A percentile compares a stretch with the other conserved stretches of the same genome.
Conservation (phyloP, 441 rosid genomes). For the Erysimum cheiri region DNA sequence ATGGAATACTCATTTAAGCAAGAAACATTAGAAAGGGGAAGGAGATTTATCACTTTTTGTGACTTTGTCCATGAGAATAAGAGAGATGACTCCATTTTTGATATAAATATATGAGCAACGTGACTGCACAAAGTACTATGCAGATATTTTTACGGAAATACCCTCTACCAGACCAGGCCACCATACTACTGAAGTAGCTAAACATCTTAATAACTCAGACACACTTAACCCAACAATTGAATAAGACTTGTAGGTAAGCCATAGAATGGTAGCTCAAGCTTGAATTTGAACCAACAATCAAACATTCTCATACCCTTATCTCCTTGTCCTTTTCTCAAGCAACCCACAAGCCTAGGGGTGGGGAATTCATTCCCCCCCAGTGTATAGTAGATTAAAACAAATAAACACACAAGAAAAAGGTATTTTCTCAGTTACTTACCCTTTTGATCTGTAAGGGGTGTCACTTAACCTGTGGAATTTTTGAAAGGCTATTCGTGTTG, state of each 20-base stretch:
- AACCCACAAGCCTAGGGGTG: conserved; percentile 27
- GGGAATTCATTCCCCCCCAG: conserved; percentile 20
- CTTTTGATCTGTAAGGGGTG: conserved; percentile 19
- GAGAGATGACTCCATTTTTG: conserved; percentile 27
- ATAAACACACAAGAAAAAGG: neutral
- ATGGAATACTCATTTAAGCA: conserved; percentile 99
- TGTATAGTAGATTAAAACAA: conserved; percentile 25
- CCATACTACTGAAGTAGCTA: conserved; percentile 22
- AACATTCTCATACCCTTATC: conserved; percentile 35
- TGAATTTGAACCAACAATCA: conserved; percentile 45
- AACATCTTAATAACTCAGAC: conserved; percentile 24
- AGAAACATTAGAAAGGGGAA: conserved; percentile 68
- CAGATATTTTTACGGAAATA: conserved; percentile 24
- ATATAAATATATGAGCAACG: conserved; percentile 25
- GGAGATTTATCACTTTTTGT: conserved; percentile 18
- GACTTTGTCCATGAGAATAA: conserved; percentile 11
- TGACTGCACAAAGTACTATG: conserved; percentile 26
- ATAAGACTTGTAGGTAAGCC: conserved; percentile 39
- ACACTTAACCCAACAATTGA: conserved; percentile 22
- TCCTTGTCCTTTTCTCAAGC: conserved; percentile 34
- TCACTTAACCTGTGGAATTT: conserved; percentile 22
- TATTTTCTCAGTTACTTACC: conserved; percentile 32
- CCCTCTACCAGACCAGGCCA: conserved; percentile 38
- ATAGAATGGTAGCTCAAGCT: conserved; percentile 46
- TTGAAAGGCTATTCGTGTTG: conserved; percentile 45